Evolutionary conservation across 2,329 filamentous ascomycete species (phyloP), one percentile per base, ranked within the genome.

Genomic region (Colletotrichum paranaense): DNA sequence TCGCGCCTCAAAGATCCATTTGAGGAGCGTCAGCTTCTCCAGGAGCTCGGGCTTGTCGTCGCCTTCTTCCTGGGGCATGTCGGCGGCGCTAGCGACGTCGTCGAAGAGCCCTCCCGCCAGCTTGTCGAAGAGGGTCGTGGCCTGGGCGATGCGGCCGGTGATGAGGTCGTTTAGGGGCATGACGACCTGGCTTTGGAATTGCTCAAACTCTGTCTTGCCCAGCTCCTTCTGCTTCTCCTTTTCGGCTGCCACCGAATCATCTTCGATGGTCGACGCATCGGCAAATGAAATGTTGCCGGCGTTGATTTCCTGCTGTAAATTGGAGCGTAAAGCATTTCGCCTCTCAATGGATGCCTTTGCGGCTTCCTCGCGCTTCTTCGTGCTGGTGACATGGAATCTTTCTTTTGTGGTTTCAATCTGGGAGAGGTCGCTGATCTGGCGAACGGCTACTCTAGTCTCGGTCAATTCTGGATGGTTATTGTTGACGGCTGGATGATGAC

Each of bases 1-100:
- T n/a, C 95, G 92, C 1, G 94, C 93, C 81, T 99, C 97, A 78
- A 98, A 98, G 9, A 98, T 91, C 95, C 97, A 98, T 79, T 98
- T 99, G 16, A 98, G 88, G 60, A 98, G 89, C 0, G 96, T 98
- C 14, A 99, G 88, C 83, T 98, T 97, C 82, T 99, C 97, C 2
- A 98, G 86, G 0, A 98, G 88, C 82, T 99, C 97, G 0, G 97
- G 97, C 80, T 95, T 92, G 81, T 98, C 96, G 77, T 98, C 96
- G 22, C 97, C 96, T 84, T 98, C 96, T 82, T 98, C 95, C 81
- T 98, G 95, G 0, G 95, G 93, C 81, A 95, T 91, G 78, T 97
- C 96, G 0, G 95, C 80, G 90, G 92, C 70, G 89, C 92, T 83
- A 30, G 82, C 79, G 22, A 79, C 81, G 75, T 94, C 93, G 64